Conservation (phyloP, 345 rosid genomes). For the thale cress (Arabidopsis thaliana) region DNA sequence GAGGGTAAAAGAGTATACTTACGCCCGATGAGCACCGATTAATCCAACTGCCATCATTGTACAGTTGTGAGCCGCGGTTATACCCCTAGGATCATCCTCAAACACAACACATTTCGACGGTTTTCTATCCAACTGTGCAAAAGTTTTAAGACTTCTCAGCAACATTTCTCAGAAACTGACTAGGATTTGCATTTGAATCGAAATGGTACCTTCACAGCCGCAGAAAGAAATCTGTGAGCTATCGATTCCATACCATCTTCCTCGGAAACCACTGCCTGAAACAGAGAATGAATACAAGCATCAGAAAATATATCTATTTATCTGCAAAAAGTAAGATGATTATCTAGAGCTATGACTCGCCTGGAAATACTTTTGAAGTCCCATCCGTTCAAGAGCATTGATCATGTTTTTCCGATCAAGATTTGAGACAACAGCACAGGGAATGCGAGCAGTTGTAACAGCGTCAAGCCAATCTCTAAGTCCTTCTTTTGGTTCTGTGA, state of each 20-base stretch:
- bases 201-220: constrained; percentile 79
- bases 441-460: constrained; percentile 73
- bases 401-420: constrained; percentile 84
- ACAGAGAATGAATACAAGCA: constrained; percentile 19
- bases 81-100: constrained; percentile 91
- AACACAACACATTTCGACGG: constrained; percentile 95
- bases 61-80: constrained; percentile 95
- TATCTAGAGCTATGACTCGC: constrained; percentile 44
- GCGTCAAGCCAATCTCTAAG: constrained; percentile 91
- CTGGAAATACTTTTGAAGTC: constrained; percentile 87
- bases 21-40: constrained; percentile 94
- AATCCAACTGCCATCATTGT: constrained; percentile 97
- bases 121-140: constrained; percentile 84
- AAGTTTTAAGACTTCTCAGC: not conserved
- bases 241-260: constrained; percentile 99
- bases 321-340: not conserved
- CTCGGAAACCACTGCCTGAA: constrained; percentile 84
- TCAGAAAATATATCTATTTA: constrained; percentile 8
- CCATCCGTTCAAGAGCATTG: constrained; percentile 70
- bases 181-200: constrained; percentile 9
- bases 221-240: constrained; percentile 92
- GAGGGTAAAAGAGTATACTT: constrained; percentile 32
- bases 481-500: constrained; percentile 72
- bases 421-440: constrained; percentile 95
- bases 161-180: constrained; percentile 1